Base-by-base conservation (phyloP, 805 yeast species). In the Myxozyma melibiosi region DNA sequence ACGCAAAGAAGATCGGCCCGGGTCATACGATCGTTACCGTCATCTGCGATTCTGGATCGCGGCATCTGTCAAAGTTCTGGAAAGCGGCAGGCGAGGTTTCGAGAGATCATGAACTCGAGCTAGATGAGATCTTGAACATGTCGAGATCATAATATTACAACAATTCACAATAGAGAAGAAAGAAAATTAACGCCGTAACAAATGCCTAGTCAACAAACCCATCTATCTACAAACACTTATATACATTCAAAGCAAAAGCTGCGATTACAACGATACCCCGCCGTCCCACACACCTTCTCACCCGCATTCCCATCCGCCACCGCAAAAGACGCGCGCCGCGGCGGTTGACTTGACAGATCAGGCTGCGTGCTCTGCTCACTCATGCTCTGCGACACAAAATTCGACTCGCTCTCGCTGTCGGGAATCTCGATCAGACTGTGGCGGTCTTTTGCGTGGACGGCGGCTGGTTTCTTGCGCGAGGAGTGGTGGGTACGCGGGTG, bases 11-110 rank as follows among this genome's bases (percentile, higher is more conserved):
- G 27, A 80, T 51, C 52, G 80, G 73, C 69, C 76, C 84, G 0
- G 91, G 91, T 0, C 80, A 86, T 50, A 80, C 76, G 18, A 83
- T 92, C 22, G 95, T 92, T 4, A 82, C 95, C 18, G 80, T 94
- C 46, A 88, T 96, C 1, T 94, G 98, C 70, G 99, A 92, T 70
- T 84, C 95, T 4, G 99, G 99, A 0, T 76, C 85, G 11, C 78
- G 99, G 64, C 99, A 92, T 72, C 68, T 92, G 57, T 86, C 94
- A 49, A 92, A 92, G 71, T 94, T 92, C 68, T 92, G 97, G 97
- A 88, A 85, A 24, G 57, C 52, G 11, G 54, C 51, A 3, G 56
- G 55, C 11, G 28, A 18, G 9, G 35, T 58, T 8, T 33, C 22
- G 2, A 34, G 41, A 22, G 42, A 49, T 4, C 14, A 5, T 24